Evolutionary conservation across 2,329 filamentous ascomycete species (phyloP).

Genomic region (Akanthomyces lecanii): DNA sequence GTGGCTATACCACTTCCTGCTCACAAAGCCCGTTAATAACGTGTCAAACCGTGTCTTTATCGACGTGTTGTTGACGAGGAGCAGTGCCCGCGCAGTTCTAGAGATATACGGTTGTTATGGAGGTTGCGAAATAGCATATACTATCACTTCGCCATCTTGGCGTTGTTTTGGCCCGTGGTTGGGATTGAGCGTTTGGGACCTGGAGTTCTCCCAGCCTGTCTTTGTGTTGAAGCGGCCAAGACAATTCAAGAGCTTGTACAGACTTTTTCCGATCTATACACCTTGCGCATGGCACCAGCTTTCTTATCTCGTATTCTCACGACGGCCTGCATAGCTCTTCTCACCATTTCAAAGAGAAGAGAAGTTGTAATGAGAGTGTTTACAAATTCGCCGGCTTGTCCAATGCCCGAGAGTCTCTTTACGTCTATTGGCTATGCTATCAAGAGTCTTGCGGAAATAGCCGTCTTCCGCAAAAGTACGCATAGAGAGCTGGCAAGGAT

Average conservation of each 20-base stretch:
- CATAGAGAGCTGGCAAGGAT: background rate
- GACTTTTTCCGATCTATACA: constrained; percentile 56
- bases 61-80: no score
- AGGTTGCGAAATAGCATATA: no score
- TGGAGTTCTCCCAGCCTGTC: no score
- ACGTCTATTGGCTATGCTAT: background rate
- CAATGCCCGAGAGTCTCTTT: background rate
- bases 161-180: no score
- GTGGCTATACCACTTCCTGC: no score
- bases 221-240: constrained; percentile 57
- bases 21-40: no score
- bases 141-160: no score
- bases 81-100: no score
- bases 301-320: constrained; percentile 60
- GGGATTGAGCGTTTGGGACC: constrained; percentile 42
- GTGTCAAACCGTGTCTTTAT: no score
- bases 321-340: constrained; percentile 55
- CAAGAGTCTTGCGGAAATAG: background rate
- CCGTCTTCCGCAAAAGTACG: background rate
- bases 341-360: constrained; percentile 42
- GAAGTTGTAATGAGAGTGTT: background rate
- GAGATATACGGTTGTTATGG: no score
- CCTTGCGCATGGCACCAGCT: constrained; percentile 51
- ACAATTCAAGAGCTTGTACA: constrained; percentile 52
- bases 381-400: background rate